Base-by-base conservation (phyloP, 2,329 filamentous ascomycete genomes). In the Fusarium equiseti region DNA sequence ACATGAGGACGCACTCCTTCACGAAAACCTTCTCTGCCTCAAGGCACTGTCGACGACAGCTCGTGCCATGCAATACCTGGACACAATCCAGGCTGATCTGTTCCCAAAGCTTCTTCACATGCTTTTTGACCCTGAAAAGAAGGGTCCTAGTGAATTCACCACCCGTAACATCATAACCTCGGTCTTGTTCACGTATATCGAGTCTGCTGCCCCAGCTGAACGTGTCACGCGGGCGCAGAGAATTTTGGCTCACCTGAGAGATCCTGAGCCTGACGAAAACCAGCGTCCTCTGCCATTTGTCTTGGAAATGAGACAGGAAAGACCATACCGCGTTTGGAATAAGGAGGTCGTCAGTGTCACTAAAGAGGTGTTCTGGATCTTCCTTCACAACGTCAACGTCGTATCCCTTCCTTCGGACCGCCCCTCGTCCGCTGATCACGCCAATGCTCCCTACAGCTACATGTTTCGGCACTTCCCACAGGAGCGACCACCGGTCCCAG, bases 341-440 rank as follows among this genome's bases (percentile, higher is more conserved):
- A 96, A 95, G 80, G 96, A 99, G 81, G 90, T 95, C 20, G 91
- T 91, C 64, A 95, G 92, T 75, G 95, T 98, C 50, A 97, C 95
- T 44, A 98, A 98, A 80, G 95, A 99, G 79, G 95, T 98, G 29
- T 99, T 99, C 79, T 99, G 95, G 95, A 98, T 98, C 78, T 99
- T 98, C 83, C 86, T 98, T 57, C 95, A 98, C 81, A 92, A 97
- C 73, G 85, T 97, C 62, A 98, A 98, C 75, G 91, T 98, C 48
- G 88, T 98, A 40, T 87, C 93, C 24, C 80, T 92, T 35, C 88
- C 90, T 3, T 76, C 81, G 35, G 83, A 84, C 15, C 72, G 66
- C 67, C 76, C 66, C 49, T 58, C 73, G 71, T 73, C 61, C 76
- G 81, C 73, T 59, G 76, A 76, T 40, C 51, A 78, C 79, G 31